Evolutionary conservation across 257 asterid genomes (phyloP), one percentile per base, ranked within the genome.

Genomic region (Echites panduratus): DNA sequence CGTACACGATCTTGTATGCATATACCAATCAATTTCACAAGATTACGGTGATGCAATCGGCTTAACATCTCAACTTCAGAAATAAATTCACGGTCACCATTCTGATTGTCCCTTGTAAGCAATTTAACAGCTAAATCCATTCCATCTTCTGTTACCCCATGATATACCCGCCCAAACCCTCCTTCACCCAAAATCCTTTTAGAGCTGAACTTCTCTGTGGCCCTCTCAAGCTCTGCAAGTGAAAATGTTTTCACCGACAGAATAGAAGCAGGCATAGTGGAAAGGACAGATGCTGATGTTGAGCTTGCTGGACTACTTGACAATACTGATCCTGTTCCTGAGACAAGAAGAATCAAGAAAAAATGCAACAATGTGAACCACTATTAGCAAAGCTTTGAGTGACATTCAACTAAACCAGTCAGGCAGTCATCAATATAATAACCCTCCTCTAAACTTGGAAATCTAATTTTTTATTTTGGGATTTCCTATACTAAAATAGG

Each of bases 51-150:
- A 86, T 95, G 99, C 90, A 95, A 73, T 72, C 99, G 87, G 76
- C 99, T 92, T 32, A 95, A 89, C 98, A 95, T 92, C 87, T 95
- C 99, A n/a, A 95, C 88, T 81, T 95, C 99, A 70, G 98, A 95
- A 65, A 95, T 86, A 77, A 95, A 95, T 82, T 92, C 99, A 65
- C 95, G 97, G 78, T 86, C 97, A 52, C 99, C 99, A 74, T 92
- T 89, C 72, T 92, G 96, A 77, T 84, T 86, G 81, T 85, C 91
- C 80, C 90, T 85, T 17, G 88, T 89, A 69, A 95, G 91, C 78
- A 92, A 72, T 79, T 95, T 95, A 73, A 92, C 97, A 32, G 99
- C 99, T 69, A 89, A 92, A 69, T 88, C 96, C 47, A 84, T 76
- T 76, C 87, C 89, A 78, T 92, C 97, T 77, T 85, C 91, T 78